Base-by-base conservation (phyloP, 176 grass and related monocot genomes). In the Areca catechu region DNA sequence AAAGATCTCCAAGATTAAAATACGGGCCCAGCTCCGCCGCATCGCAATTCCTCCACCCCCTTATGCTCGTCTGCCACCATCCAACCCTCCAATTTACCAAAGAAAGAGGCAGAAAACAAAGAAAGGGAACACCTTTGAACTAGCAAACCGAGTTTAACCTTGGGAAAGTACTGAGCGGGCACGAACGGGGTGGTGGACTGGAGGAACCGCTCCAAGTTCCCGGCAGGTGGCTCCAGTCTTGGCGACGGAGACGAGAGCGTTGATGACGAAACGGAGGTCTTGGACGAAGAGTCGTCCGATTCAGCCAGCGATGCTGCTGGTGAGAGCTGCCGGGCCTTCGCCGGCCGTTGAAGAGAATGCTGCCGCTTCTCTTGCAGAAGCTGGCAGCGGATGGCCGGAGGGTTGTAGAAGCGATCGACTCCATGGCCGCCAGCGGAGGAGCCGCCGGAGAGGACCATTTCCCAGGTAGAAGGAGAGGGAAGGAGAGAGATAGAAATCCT, bases 1-100 rank as follows among this genome's bases (percentile, higher is more conserved):
- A 93, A n/a, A 93, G 76, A 78, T 93, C 89, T 53, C 69, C 51
- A 10, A 93, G 79, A 68, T 80, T 82, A 68, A 75, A 93, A 62
- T 81, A 81, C 43, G 61, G 57, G 16, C 19, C 16, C 15, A 56
- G 22, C 25, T 52, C 67, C 15, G 27, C 19, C 4, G 48, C 58
- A 15, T 54, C 62, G 21, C 23, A 49, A 15, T 56, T 30, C 27
- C 66, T 65, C 56, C 65, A 62, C 25, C 56, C 63, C 51, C 60
- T 57, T 48, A 19, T 18, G 57, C 79, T 65, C 20, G 62, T 59
- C 76, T 86, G 71, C 63, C 55, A 6, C 20, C 24, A 54, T 0
- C 30, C 30, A 37, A 37, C 30, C 9, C 9, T 37, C 7, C 9
- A 37, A 9, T 9, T 37, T 37, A 37, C 56, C 17, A 67, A 1